Evolutionary conservation across 2,329 filamentous ascomycete species (phyloP), one percentile per base, ranked within the genome.

Genomic region (Stenocarpella maydis): DNA sequence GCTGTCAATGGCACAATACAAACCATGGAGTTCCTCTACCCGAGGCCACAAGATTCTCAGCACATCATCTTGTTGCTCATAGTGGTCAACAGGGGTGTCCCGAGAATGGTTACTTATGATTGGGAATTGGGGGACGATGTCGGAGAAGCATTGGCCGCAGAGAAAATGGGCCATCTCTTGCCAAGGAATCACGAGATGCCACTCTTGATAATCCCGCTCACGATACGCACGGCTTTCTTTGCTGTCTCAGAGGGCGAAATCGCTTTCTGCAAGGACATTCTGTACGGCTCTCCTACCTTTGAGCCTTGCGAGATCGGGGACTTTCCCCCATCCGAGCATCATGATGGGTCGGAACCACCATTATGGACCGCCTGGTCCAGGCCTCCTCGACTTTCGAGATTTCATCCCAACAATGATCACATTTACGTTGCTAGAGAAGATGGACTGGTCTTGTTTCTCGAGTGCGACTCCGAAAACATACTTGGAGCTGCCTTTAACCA

Each of bases 341-440:
- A 85, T 72, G 82, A 84, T 71, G 88, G 84, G 31, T 78, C 71
- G 41, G 80, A 75, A 43, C 76, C 71, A 47, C 91, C 92, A 0
- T 79, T 93, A 4, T 98, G 94, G 92, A 92, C 91, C 4, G 89
- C 92, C 28, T 99, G 95, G 95, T 89, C 93, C 34, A 88, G 93
- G 70, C 92, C 94, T 2, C 86, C 89, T 70, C 90, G 95, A 9
- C 86, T 89, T 28, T 86, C 86, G 70, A 80, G 83, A 15, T 91
- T 91, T 73, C 87, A 87, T 65, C 82, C 86, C 66, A 85, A 83
- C 21, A 89, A 90, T 43, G 96, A 98, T 76, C 89, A 91, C 70
- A 89, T 98, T 60, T 97, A 96, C 76, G 82, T 99, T 19, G 92
- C 92, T 14, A 89, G 95, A 67, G 95, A 98, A 80, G 95, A 98